Evolutionary conservation across 305 asterid genomes (phyloP).

Genomic region (Solanum hybrid): DNA sequence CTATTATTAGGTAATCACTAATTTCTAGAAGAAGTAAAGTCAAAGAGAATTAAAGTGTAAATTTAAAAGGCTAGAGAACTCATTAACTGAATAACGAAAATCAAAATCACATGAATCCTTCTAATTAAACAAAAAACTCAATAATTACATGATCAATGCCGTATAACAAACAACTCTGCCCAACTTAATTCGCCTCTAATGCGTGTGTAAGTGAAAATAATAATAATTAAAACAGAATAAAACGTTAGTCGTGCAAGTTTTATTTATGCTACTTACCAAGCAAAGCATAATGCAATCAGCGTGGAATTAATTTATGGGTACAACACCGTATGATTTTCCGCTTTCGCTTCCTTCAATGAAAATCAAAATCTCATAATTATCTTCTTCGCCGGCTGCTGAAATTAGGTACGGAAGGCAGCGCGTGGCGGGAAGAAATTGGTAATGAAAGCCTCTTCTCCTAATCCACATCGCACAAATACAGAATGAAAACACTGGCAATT

Average conservation of each 20-base stretch:
- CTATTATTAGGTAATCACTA: not conserved
- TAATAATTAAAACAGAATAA: no score
- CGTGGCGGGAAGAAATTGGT: not conserved
- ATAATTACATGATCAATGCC: not conserved
- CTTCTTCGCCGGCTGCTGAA: no score
- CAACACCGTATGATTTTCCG: not conserved
- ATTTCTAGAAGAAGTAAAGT: not conserved
- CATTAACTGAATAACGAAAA: no score
- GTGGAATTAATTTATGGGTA: not conserved
- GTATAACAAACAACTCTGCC: not conserved
- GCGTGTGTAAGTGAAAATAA: not conserved
- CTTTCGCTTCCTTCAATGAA: not conserved
- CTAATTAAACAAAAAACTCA: not conserved
- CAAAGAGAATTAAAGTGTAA: no score
- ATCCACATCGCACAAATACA: not conserved
- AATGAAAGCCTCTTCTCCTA: not conserved
- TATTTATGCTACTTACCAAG: no score
- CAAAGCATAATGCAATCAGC: not conserved
- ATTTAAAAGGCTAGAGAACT: no score
- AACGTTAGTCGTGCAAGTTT: no score
- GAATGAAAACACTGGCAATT: not conserved
- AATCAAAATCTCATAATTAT: not conserved
- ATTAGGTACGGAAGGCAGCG: not conserved
- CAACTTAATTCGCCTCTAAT: not conserved
- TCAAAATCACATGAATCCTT: no score